Conservation (phyloP, 331 rosid species). For the Pyrus hybrid region DNA sequence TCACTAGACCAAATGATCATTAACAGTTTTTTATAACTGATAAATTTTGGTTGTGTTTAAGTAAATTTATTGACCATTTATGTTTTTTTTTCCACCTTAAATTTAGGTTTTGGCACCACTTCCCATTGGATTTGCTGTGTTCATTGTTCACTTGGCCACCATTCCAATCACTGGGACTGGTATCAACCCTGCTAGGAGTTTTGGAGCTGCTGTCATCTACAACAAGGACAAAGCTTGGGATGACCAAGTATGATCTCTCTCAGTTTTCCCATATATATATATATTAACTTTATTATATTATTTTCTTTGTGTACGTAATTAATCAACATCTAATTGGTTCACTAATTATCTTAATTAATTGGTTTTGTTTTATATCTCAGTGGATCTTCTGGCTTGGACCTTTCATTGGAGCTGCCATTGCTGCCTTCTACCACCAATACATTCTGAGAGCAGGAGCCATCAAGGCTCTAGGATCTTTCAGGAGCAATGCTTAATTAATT, state of each 20-base stretch:
- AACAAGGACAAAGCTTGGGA: conserved; percentile 69
- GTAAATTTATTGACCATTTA: background rate
- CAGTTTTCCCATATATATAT: background rate
- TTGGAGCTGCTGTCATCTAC: conserved; percentile 90
- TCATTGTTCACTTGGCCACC: conserved; percentile 96
- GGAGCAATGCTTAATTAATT: conserved; percentile 63
- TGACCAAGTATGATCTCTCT: conserved; percentile 46
- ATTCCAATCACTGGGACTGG: conserved; percentile 95
- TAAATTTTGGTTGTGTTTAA: background rate
- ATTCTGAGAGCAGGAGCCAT: conserved; percentile 78
- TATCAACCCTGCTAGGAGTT: conserved; percentile 92
- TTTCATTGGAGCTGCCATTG: conserved; percentile 68
- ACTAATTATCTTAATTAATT: no score
- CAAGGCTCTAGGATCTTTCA: conserved; percentile 92
- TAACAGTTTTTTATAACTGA: no score
- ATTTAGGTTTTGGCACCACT: conserved; percentile 85
- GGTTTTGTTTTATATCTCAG: conserved; percentile 19
- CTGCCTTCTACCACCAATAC: conserved; percentile 79
- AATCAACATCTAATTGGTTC: no score
- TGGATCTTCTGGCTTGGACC: conserved; percentile 99
- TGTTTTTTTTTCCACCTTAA: background rate
- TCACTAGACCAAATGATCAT: no score
- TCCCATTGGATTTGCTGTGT: conserved; percentile 96
- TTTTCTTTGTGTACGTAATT: background rate
- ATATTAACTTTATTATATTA: background rate